Evolutionary conservation across 2,329 filamentous ascomycete species (phyloP).

Genomic region (Fusarium continuum): DNA sequence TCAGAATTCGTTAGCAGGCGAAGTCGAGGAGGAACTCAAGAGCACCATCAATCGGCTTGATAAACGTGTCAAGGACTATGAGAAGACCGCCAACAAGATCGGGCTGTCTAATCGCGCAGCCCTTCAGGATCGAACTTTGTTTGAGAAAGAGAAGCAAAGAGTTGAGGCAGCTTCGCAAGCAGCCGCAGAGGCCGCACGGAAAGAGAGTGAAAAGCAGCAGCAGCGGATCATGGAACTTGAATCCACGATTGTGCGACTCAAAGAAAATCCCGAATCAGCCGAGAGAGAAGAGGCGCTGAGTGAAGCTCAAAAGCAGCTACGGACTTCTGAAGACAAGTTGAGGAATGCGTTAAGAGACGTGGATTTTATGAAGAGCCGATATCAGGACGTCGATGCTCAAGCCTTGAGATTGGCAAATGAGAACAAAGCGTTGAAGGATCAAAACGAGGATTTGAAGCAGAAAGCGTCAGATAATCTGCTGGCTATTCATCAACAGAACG

Average conservation of each 20-base stretch:
- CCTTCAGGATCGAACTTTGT: constrained; percentile 59
- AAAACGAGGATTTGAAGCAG: constrained; percentile 53
- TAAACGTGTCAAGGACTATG: constrained; percentile 56
- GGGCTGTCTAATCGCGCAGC: constrained; percentile 60
- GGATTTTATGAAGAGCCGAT: constrained; percentile 66
- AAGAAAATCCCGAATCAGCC: constrained; percentile 32
- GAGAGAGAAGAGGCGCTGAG: constrained; percentile 48
- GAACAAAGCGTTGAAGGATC: constrained; percentile 56
- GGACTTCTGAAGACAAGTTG: constrained; percentile 53
- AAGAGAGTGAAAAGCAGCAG: constrained; percentile 51
- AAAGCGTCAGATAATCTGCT: constrained; percentile 57
- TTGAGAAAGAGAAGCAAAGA: constrained; percentile 58
- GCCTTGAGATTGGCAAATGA: constrained; percentile 57
- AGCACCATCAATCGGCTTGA: constrained; percentile 56
- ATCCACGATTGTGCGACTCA: constrained; percentile 44
- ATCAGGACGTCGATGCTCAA: constrained; percentile 65
- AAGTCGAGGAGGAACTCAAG: constrained; percentile 50
- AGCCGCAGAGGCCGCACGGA: constrained; percentile 40
- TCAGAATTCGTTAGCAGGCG: constrained; percentile 34
- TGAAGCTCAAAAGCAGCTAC: constrained; percentile 50
- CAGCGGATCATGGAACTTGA: constrained; percentile 52
- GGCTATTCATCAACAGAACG: constrained; percentile 59
- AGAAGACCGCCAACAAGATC: constrained; percentile 55
- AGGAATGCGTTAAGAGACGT: constrained; percentile 58
- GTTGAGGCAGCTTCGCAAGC: constrained; percentile 47